Evolutionary conservation across 495 filamentous ascomycete species (phyloP), one percentile per base, ranked within the genome.

Genomic region (Trichoderma virens): DNA sequence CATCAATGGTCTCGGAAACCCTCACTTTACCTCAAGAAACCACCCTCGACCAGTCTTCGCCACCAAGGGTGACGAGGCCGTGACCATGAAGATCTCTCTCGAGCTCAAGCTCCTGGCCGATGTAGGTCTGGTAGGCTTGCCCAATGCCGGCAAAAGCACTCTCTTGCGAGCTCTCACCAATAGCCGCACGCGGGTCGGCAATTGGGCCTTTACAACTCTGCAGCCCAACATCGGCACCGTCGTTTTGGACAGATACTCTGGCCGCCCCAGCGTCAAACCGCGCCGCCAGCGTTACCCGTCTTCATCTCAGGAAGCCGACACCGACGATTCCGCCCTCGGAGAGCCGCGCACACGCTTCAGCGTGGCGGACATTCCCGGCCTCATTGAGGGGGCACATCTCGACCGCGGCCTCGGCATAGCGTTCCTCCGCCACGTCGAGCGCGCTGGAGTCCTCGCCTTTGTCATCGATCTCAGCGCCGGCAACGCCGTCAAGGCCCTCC

Each of bases 141-240:
- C 94, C 0, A 98, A 98, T 73, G 94, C 95, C 2, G 94, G 94
- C 14, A 98, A 98, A 73, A 94, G 90, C 71, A 97, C 95, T 0
- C 82, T 98, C 8, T 83, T 97, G 5, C 88, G 94, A 56, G 88
- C 93, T 1, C 75, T 98, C 67, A 95, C 84, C 67, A 88, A 90
- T 67, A 92, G 90, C 74, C 85, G 90, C 56, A 89, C 95, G 2
- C 85, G 95, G 18, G 88, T 98, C 31, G 94, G 94, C 27, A 85
- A 91, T 70, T 98, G 94, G 94, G 94, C 91, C 23, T 98, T 98
- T 71, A 98, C 94, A 5, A 98, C 94, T 0, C 80, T 98, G 6
- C 87, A 90, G 47, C 94, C 94, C 0, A 96, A 92, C 69, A 93
- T 98, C 65, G 94, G 94, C 41, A 98, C 95, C 0, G 91, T 98